Percentiles rank a stretch among this genome's conserved stretches.
Conservation (phyloP, 78 protist species). For the Cavenderia fasciculata region DNA sequence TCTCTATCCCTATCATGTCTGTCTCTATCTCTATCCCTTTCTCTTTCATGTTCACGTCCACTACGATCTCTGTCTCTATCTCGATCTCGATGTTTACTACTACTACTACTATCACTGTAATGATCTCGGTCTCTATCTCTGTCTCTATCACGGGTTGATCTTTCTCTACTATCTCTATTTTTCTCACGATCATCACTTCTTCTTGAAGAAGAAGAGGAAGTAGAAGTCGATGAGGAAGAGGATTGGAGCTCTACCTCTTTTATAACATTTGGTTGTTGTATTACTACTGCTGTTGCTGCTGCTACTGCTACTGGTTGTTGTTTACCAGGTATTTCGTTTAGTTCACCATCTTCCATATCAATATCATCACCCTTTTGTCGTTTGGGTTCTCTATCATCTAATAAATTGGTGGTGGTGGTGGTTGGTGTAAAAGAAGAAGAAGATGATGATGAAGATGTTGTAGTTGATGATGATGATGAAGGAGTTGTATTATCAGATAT, state of each 20-base stretch:
- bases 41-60: no score
- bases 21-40: neutral
- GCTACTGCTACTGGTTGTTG: neutral
- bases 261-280: neutral
- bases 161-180: neutral
- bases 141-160: neutral
- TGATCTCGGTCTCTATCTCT: slow-evolving; percentile 24
- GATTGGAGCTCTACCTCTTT: neutral
- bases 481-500: no score
- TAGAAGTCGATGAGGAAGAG: neutral
- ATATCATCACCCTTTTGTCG: no score
- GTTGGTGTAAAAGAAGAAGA: no score
- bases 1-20: slow-evolving; percentile 2
- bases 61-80: neutral
- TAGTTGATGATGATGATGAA: no score
- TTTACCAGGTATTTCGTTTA: neutral
- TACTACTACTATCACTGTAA: neutral
- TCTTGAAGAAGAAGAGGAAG: no score
- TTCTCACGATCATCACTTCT: neutral
- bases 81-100: neutral
- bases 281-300: neutral
- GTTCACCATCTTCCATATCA: slow-evolving; percentile 37
- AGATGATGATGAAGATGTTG: no score
- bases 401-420: no score
- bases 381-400: no score